These are phyloP conservation scores for Backusella australiensis DNA, from an alignment of 192 early-diverging fungal genomes.

Conservation along the genomic window DNA sequence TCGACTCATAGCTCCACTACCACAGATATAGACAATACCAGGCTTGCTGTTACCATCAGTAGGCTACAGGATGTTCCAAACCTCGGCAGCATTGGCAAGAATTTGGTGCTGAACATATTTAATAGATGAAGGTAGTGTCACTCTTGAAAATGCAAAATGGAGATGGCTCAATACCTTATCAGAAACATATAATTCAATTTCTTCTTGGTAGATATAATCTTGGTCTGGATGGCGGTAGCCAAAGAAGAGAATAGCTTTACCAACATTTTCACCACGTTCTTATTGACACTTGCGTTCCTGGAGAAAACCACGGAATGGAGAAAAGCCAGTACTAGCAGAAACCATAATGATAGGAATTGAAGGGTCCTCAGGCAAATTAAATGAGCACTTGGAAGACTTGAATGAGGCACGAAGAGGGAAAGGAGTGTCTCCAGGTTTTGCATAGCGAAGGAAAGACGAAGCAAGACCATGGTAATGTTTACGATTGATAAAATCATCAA, in stretches of 20 bases:
- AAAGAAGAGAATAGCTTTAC: conserved; percentile 66
- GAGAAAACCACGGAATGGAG: conserved; percentile 90
- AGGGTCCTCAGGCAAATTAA: conserved; percentile 59
- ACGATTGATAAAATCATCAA: conserved; percentile 27
- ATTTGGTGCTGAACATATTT: conserved; percentile 36
- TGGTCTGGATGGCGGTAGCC: conserved; percentile 70
- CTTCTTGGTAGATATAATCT: conserved; percentile 74
- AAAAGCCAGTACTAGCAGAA: conserved; percentile 88
- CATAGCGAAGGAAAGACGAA: conserved; percentile 22
- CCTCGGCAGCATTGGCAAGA: conserved; percentile 11
- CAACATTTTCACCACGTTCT: conserved; percentile 56
- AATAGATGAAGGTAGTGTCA: conserved; percentile 12
- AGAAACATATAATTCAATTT: conserved; percentile 52
- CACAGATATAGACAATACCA: conserved; percentile 27
- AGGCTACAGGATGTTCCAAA: conserved; percentile 15
- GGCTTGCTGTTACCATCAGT: conserved; percentile 16
- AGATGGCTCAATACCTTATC: conserved; percentile 56
- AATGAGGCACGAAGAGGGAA: conserved; percentile 23
- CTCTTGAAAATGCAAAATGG: conserved; percentile 62
- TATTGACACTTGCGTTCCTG: conserved; percentile 29
- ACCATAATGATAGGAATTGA: conserved; percentile 80
- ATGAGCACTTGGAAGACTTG: conserved; percentile 40
- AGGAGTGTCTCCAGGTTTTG: conserved; percentile 17
- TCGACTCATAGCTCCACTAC: conserved; percentile 25
- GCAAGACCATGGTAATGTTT: conserved; percentile 29